Evolutionary conservation across 352 stramenopile species (phyloP).

Genomic region (Pythium insidiosum): DNA sequence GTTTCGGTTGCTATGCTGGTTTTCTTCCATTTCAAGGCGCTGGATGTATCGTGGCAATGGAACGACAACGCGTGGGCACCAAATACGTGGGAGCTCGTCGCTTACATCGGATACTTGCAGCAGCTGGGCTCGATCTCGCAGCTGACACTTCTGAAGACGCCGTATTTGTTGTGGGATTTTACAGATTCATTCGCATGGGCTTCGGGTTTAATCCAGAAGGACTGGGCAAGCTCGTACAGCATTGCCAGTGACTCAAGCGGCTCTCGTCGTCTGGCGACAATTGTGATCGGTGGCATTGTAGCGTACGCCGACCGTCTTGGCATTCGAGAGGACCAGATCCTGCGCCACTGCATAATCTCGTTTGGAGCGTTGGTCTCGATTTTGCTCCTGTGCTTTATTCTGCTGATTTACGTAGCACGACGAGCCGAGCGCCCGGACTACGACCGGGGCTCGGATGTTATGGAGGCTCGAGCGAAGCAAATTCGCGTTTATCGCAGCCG

Average conservation of each 20-base stretch:
- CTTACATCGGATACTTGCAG: constrained; percentile 59
- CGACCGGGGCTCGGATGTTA: not conserved
- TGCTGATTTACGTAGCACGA: not conserved
- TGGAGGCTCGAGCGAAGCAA: not conserved
- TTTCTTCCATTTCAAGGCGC: constrained; percentile 59
- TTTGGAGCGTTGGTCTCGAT: constrained; percentile 11
- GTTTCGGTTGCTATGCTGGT: constrained; percentile 54
- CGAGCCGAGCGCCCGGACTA: not conserved
- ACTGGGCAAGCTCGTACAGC: not conserved
- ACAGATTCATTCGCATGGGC: constrained; percentile 70
- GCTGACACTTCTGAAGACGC: constrained; percentile 65
- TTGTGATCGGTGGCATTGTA: constrained; percentile 60
- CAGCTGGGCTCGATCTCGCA: constrained; percentile 65
- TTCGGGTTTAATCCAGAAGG: constrained; percentile 27
- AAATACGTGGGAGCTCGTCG: constrained; percentile 61
- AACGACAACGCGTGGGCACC: constrained; percentile 13
- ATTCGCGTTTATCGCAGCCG: not conserved
- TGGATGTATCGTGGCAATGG: constrained; percentile 22
- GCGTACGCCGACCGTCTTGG: constrained; percentile 60
- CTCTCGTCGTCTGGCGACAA: constrained; percentile 13
- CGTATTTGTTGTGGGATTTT: constrained; percentile 66
- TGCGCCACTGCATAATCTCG: constrained; percentile 21
- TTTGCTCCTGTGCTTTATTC: not conserved
- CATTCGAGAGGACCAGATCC: constrained; percentile 37
- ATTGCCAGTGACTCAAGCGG: not conserved